Conservation (phyloP, 768 basidiomycete species). For the Udeniomyces megalosporus region DNA sequence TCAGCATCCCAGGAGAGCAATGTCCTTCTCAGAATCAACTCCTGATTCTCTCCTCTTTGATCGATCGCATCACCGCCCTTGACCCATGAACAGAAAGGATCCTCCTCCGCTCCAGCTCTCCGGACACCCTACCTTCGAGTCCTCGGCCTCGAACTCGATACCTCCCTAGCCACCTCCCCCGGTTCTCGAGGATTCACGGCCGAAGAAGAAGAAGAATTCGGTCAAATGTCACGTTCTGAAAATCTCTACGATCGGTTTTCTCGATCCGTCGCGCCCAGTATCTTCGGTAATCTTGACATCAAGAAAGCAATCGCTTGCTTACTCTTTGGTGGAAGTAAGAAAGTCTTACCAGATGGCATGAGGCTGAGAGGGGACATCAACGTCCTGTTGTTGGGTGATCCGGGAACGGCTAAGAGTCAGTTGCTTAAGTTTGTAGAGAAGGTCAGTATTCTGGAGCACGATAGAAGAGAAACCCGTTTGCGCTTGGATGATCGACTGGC, state of each 20-base stretch:
- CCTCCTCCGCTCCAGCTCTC: slow-evolving; percentile 64
- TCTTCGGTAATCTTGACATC: slow-evolving; percentile 89
- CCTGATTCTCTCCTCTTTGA: not conserved
- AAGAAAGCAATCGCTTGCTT: slow-evolving; percentile 94
- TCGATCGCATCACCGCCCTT: too few relatives aligned
- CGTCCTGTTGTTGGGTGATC: slow-evolving; percentile 87
- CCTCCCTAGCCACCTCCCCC: slow-evolving; percentile 51
- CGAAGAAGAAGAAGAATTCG: slow-evolving; percentile 94
- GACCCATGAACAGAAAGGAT: slow-evolving; percentile 27
- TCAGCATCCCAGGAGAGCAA: not conserved
- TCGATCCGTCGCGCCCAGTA: slow-evolving; percentile 87
- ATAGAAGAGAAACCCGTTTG: too few relatives aligned
- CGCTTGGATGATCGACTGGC: too few relatives aligned
- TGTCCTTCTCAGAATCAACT: not conserved
- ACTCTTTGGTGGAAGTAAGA: slow-evolving; percentile 94
- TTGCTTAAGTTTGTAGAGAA: slow-evolving; percentile 98
- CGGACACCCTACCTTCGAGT: slow-evolving; percentile 89
- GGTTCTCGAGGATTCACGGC: slow-evolving; percentile 77
- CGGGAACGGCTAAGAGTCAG: slow-evolving; percentile 96
- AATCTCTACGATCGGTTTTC: slow-evolving; percentile 87
- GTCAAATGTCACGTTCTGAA: slow-evolving; percentile 71
- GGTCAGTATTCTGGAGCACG: too few relatives aligned
- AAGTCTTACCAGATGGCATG: slow-evolving; percentile 93
- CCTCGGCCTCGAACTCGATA: slow-evolving; percentile 77
- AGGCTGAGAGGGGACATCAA: slow-evolving; percentile 94